Base-by-base conservation (phyloP, 2,329 filamentous ascomycete genomes). In the Alternaria gansuensis region DNA sequence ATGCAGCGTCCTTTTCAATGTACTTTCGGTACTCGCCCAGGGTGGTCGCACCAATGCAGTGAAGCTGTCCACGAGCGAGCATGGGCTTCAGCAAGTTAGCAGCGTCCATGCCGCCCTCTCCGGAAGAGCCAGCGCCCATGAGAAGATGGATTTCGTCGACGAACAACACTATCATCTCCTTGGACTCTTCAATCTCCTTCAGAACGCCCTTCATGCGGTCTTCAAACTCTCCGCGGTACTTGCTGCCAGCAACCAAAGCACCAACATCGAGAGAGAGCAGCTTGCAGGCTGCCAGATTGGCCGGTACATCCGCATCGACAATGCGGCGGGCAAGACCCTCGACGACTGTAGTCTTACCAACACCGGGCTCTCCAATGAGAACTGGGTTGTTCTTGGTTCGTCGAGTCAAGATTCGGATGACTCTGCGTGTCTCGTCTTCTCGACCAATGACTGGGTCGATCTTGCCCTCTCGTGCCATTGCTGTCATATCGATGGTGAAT, bases 341-440 rank as follows among this genome's bases (percentile, higher is more conserved):
- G 49, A 98, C 93, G 56, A 99, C 93, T 5, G 95, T 97, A 4
- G 95, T 99, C 83, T 99, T 99, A 75, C 95, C 95, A 24, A 98
- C 95, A 88, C 95, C 95, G 34, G 95, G 94, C 76, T 98, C 93
- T 82, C 95, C 95, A 66, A 99, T 98, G 66, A 99, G 86, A 48
- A 98, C 94, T 2, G 95, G 95, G 79, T 99, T 99, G 84, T 99
- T 98, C 86, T 98, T 98, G 62, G 94, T 98, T 75, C 94, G 87
- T 76, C 95, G 86, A 34, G 93, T 96, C 63, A 98, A 82, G 65
- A 98, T 98, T 57, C 94, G 89, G 67, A 98, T 88, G 24, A 97
- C 93, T 72, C 94, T 86, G 72, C 94, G 86, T 71, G 97, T 97
- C 78, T 98, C 95, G 75, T 97, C 94, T 77, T 98, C 94, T 80